phyloP scores from a whole-genome alignment of 352 stramenopile genomes.

The Pythium coloratum region DNA sequence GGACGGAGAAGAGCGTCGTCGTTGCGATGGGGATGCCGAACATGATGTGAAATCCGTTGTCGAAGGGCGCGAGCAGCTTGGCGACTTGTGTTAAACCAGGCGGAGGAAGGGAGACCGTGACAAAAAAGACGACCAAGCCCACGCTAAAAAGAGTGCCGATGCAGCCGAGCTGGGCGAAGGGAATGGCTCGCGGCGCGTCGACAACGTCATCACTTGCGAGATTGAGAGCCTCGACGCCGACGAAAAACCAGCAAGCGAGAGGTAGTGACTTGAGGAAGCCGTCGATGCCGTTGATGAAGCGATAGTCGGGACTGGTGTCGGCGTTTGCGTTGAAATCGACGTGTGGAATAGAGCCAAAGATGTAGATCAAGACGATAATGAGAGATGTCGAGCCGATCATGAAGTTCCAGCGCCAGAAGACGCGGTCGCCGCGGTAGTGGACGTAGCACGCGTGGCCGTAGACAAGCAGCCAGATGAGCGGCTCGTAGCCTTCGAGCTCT shows the following conservation, averaged over 20 bases:
- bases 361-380: constrained; percentile 24
- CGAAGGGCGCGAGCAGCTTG: constrained; percentile 28
- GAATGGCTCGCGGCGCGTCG: constrained; percentile 20
- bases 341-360: constrained; percentile 24
- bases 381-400: constrained; percentile 21
- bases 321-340: constrained; percentile 26
- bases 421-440: constrained; percentile 24
- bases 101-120: constrained; percentile 24
- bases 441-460: constrained; percentile 26
- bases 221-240: constrained; percentile 35
- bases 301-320: constrained; percentile 16
- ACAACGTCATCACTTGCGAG: constrained; percentile 27
- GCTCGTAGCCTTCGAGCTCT: constrained; percentile 10
- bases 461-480: constrained; percentile 29
- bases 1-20: constrained; percentile 34
- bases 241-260: constrained; percentile 31
- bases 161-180: constrained; percentile 28
- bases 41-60: constrained; percentile 34
- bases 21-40: constrained; percentile 21
- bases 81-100: constrained; percentile 24
- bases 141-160: constrained; percentile 25
- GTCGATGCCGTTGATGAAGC: constrained; percentile 24
- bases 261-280: constrained; percentile 31
- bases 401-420: constrained; percentile 34
- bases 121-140: constrained; percentile 26